Percentiles rank a stretch among this genome's conserved stretches.
These are phyloP conservation scores for Thelephora aurantiotincta DNA, from an alignment of 768 basidiomycete species.

Conservation along the genomic window DNA sequence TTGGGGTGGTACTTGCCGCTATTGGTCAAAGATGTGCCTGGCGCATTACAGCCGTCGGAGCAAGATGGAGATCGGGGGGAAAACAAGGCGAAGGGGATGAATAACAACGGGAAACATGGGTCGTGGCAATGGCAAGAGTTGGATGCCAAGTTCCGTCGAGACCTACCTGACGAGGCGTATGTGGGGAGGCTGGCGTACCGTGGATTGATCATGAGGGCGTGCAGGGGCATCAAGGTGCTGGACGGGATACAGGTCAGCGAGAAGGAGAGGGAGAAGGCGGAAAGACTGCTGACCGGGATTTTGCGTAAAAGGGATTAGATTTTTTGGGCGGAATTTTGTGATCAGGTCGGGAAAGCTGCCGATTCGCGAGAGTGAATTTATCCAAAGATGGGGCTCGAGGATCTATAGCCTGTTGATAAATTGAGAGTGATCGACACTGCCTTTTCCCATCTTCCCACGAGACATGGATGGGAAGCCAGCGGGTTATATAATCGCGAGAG, in stretches of 20 bases:
- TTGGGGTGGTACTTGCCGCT: constrained; percentile 92
- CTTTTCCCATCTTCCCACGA: too few relatives aligned
- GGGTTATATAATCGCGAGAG: too few relatives aligned
- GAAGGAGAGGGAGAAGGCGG: constrained; percentile 79
- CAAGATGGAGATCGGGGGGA: constrained; percentile 9
- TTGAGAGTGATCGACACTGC: too few relatives aligned
- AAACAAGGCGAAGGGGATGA: constrained; percentile 1
- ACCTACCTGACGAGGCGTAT: constrained; percentile 81
- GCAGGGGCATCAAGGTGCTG: constrained; percentile 49
- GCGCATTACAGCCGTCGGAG: constrained; percentile 52
- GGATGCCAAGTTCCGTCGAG: constrained; percentile 78
- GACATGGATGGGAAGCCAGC: too few relatives aligned
- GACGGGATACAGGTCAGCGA: constrained; percentile 77
- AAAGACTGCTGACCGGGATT: constrained; percentile 47
- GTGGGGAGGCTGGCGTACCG: constrained; percentile 81
- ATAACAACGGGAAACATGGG: background rate
- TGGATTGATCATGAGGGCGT: constrained; percentile 73
- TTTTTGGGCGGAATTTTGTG: too few relatives aligned
- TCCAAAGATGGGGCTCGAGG: too few relatives aligned
- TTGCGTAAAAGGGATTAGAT: constrained; percentile 10
- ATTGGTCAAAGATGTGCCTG: constrained; percentile 53
- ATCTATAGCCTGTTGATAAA: too few relatives aligned
- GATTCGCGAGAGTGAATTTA: too few relatives aligned
- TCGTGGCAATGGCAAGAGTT: constrained; percentile 47
- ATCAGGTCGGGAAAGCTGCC: too few relatives aligned